phyloP scores from a whole-genome alignment of 2,329 filamentous ascomycete species.

The Chrysoporthe puriensis region DNA sequence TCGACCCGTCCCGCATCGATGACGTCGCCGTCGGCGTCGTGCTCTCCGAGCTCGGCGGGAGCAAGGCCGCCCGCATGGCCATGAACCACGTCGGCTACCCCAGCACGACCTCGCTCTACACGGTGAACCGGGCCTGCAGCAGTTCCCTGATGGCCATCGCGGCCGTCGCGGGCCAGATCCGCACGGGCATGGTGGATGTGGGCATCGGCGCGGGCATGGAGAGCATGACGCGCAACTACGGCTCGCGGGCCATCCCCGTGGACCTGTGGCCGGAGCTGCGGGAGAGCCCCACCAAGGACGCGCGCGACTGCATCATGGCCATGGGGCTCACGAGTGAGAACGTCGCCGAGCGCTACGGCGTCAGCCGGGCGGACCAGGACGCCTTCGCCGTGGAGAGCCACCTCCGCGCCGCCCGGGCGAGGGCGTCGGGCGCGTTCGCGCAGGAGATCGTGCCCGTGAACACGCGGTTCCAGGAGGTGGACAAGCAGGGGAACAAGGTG shows the following conservation, averaged over 20 bases:
- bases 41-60: conserved; percentile 86
- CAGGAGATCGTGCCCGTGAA: conserved; percentile 79
- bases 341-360: conserved; percentile 76
- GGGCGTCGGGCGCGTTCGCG: conserved; percentile 71
- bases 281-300: conserved; percentile 67
- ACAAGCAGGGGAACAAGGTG: conserved; percentile 61
- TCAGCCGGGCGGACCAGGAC: conserved; percentile 79
- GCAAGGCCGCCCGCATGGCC: conserved; percentile 90
- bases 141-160: conserved; percentile 79
- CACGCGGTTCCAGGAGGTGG: conserved; percentile 68
- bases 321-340: conserved; percentile 94
- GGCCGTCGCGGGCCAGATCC: conserved; percentile 73
- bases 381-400: conserved; percentile 79
- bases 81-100: conserved; percentile 82
- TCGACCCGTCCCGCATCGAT: conserved; percentile 70
- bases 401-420: conserved; percentile 70
- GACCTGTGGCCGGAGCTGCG: conserved; percentile 77
- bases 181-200: conserved; percentile 70
- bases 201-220: conserved; percentile 92
- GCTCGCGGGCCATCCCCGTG: conserved; percentile 78
- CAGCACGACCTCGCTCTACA: conserved; percentile 75
- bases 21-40: conserved; percentile 89
- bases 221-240: conserved; percentile 95
- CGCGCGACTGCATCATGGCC: conserved; percentile 86
- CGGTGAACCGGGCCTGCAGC: conserved; percentile 85